Base-by-base conservation (phyloP, 352 stramenopile species). In the Globisporangium polare region DNA sequence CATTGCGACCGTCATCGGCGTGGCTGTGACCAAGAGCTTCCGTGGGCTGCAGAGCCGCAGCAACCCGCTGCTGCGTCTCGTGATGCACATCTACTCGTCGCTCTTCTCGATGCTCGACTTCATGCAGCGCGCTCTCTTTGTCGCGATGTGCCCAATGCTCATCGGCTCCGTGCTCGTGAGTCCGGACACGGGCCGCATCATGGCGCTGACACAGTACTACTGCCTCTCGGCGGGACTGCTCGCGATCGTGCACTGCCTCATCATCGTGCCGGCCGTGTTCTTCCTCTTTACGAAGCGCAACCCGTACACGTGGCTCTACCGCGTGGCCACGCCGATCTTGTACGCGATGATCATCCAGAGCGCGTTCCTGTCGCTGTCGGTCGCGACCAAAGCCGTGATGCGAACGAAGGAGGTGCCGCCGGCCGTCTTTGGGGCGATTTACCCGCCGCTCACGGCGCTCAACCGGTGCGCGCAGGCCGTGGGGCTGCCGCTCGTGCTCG, bases 91-190 rank as follows among this genome's bases (percentile, higher is more conserved):
- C 31, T 88, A 86, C 67, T 58, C 74, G 5, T 73, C 81, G 50
- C 63, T 90, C 26, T 80, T 85, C 42, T 74, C 67, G 17, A 82
- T 89, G 60, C 59, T 78, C 29, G 75, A 89, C 37, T 87, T 77
- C 78, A 43, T 88, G 50, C 77, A 90, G 66, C 71, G 62, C 24
- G 46, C 85, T 35, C 68, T 73, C 33, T 62, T 88, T 12, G 51
- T 81, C 45, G 76, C 81, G 13, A 78, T 72, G 5, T 41, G 86
- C 8, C 76, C 77, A 18, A 68, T 91, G 43, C 61, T 78, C n/a
- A 57, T 79, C 9, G 73, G 76, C 8, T 76, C 76, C 0, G 60
- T 83, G 20, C 69, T 88, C 3, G 63, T 66, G 13, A 73, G 75
- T 7, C 70, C 76, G 0, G 46, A 78, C 9, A 61, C 74, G 24